Evolutionary conservation across 192 early-diverging fungal genomes (phyloP).

Genomic region (Entomortierella chlamydospora): DNA sequence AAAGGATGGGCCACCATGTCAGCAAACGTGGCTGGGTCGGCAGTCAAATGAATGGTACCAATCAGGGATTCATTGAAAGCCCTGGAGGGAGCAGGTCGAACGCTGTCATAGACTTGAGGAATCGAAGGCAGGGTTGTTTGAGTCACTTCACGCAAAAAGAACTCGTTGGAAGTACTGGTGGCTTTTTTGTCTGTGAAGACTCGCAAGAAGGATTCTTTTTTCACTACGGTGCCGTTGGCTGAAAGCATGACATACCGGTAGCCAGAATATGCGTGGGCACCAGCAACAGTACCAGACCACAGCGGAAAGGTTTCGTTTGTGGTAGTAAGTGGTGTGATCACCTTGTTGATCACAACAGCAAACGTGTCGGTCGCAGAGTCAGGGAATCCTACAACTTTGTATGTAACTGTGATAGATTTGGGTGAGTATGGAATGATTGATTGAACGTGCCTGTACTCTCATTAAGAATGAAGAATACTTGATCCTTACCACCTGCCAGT

Average conservation of each 20-base stretch:
- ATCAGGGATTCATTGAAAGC: conserved; percentile 55
- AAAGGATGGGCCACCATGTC: conserved; percentile 42
- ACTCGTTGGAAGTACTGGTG: conserved; percentile 26
- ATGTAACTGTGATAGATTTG: conserved; percentile 15
- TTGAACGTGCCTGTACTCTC: not conserved
- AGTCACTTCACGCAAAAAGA: conserved; percentile 23
- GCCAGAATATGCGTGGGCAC: conserved; percentile 7
- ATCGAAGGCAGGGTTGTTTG: conserved; percentile 12
- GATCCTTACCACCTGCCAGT: conserved; percentile 35
- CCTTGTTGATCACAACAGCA: conserved; percentile 28
- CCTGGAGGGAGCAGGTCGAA: conserved; percentile 9
- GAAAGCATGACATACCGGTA: conserved; percentile 31
- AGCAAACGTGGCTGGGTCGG: conserved; percentile 22
- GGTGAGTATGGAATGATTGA: not conserved
- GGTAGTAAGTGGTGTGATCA: conserved; percentile 21
- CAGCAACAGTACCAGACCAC: conserved; percentile 36
- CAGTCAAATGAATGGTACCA: conserved; percentile 48
- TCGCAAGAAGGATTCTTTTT: conserved; percentile 21
- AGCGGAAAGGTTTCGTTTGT: conserved; percentile 28
- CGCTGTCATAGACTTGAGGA: conserved; percentile 18
- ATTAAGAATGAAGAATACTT: not conserved
- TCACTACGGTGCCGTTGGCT: not conserved
- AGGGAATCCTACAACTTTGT: conserved; percentile 39
- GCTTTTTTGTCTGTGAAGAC: conserved; percentile 17
- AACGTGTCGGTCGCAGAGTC: conserved; percentile 17